Evolutionary conservation across 768 basidiomycete genomes (phyloP), one percentile per base, ranked within the genome.

Genomic region (Tricholoma terreum): DNA sequence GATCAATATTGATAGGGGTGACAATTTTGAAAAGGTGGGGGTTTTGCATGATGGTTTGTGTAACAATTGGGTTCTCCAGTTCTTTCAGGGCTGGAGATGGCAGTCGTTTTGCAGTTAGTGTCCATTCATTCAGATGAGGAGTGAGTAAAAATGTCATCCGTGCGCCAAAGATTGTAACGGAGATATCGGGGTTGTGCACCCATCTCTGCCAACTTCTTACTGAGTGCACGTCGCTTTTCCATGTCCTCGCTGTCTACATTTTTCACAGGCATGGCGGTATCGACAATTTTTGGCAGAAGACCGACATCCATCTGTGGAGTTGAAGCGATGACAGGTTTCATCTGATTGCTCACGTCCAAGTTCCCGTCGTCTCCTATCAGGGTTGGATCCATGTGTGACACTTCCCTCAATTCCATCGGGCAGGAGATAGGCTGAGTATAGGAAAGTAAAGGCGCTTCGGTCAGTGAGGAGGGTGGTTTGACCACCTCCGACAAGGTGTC

Each of bases 1-100:
- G 35, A n/a, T 69, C 58, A 9, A 76, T 62, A 8, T 76, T 63
- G 43, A 79, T 67, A 0, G 73, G 75, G 0, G 69, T 72, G 0
- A n/a, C n/a, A n/a, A n/a, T n/a, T 43, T 38, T 38, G 38, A 22
- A 43, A 8, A 43, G 42, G 21, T 43, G 19, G 2, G 10, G 21
- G 22, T 43, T 3, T 4, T 6, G 19, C 2, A 2, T 1, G 21
- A 22, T 43, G 2, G 42, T 43, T 3, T 14, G 4, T 11, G 17
- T 15, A 17, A n/a, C 42, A 21, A 21, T 22, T 17, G 22, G 8
- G 22, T 19, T 43, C 1, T 4, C 4, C 9, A 43, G 12, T 14
- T 21, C 42, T 2, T 22, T 21, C 10, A 21, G 19, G 19, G 42
- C 19, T 43, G 22, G 7, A 19, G 9, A 19, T 3, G 43, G 43